phyloP scores from a whole-genome alignment of 2,329 filamentous ascomycete genomes.

The Colletotrichum tamarilloi region DNA sequence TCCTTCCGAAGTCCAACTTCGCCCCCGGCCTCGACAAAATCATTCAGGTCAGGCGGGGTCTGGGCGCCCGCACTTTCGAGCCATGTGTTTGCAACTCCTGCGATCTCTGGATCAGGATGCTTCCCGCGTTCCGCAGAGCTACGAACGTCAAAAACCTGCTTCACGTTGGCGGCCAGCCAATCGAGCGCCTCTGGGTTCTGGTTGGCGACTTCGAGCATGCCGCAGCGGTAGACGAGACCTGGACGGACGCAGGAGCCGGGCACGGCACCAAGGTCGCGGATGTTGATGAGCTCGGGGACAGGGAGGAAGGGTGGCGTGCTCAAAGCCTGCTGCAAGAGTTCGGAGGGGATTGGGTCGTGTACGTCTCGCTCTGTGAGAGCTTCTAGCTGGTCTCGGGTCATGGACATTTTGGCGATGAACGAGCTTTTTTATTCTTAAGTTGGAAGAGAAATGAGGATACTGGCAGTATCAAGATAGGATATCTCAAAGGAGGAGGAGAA shows the following conservation, averaged over 20 bases:
- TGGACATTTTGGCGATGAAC: background rate
- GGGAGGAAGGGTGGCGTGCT: slow-evolving; percentile 58
- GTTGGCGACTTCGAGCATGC: slow-evolving; percentile 50
- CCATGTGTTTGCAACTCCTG: slow-evolving; percentile 60
- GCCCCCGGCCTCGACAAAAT: slow-evolving; percentile 58
- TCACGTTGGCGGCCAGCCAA: slow-evolving; percentile 51
- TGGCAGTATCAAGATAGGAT: background rate
- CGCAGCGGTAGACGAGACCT: slow-evolving; percentile 59
- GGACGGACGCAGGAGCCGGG: slow-evolving; percentile 53
- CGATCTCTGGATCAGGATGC: slow-evolving; percentile 56
- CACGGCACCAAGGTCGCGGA: slow-evolving; percentile 61
- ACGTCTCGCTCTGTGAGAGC: slow-evolving; percentile 56
- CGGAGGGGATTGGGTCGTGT: slow-evolving; percentile 49
- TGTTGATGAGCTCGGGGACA: slow-evolving; percentile 61
- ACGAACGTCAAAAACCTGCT: slow-evolving; percentile 63
- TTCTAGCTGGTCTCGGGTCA: background rate
- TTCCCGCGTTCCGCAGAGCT: slow-evolving; percentile 54
- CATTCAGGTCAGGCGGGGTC: slow-evolving; percentile 48
- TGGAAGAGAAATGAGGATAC: background rate
- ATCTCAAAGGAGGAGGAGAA: background rate
- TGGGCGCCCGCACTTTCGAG: slow-evolving; percentile 48
- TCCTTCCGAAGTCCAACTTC: slow-evolving; percentile 56
- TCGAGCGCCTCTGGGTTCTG: slow-evolving; percentile 45
- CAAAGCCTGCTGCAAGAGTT: slow-evolving; percentile 49
- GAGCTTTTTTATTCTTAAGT: no score